These are phyloP conservation scores for Rhizophagus prolifer DNA, from an alignment of 192 early-diverging fungal species.

Conservation along the genomic window DNA sequence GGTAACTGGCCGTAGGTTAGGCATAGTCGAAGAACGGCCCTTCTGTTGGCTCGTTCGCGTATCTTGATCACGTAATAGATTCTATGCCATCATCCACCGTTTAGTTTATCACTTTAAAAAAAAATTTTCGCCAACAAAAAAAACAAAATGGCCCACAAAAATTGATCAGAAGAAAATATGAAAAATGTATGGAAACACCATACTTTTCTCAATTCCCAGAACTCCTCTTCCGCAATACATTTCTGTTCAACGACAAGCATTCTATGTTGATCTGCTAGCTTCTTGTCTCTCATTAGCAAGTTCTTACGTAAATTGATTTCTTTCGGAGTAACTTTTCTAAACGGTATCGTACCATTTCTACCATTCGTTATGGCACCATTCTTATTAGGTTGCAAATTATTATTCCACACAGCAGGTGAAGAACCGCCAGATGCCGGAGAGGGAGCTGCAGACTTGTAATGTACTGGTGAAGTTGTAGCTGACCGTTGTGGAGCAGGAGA, in stretches of 20 bases:
- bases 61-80: conserved; percentile 72
- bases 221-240: conserved; percentile 76
- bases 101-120: conserved; percentile 1
- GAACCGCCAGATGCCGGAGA: conserved; percentile 13
- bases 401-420: conserved; percentile 6
- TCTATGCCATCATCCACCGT: conserved; percentile 20
- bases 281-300: conserved; percentile 3
- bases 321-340: conserved; percentile 34
- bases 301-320: background rate
- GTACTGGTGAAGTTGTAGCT: background rate
- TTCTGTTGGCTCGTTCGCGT: conserved; percentile 72
- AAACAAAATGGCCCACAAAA: background rate
- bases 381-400: background rate
- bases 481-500: background rate
- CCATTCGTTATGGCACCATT: background rate
- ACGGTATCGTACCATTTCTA: conserved; percentile 37
- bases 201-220: conserved; percentile 84
- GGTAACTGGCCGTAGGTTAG: conserved; percentile 61
- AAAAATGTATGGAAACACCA: conserved; percentile 24
- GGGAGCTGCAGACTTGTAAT: conserved; percentile 8
- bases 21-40: conserved; percentile 74
- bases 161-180: background rate
- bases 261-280: conserved; percentile 10
- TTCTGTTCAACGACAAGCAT: conserved; percentile 13
- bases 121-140: conserved; percentile 19